Base-by-base conservation (phyloP, 1,284 basidiomycete genomes). In the Entoloma clypeatum region DNA sequence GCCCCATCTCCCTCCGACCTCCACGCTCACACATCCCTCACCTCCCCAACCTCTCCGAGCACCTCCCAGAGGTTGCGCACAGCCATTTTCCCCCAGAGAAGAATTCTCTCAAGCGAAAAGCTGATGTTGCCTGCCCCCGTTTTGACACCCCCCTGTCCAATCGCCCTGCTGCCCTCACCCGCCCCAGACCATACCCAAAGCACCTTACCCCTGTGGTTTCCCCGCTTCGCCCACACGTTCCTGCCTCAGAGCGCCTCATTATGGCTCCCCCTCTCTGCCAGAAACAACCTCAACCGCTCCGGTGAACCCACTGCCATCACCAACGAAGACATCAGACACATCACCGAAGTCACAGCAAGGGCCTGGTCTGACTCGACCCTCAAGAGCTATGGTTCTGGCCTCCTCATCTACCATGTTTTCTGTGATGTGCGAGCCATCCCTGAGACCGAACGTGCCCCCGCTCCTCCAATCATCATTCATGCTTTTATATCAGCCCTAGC, bases 381-480 rank as follows among this genome's bases (percentile, higher is more conserved):
- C 1, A 38, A 44, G 18, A 37, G 33, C 1, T 55, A 55, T 35
- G 45, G 48, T 18, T 40, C 48, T 7, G 51, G 51, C 5, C 41
- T 56, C 1, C 25, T 53, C 2, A 24, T 31, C 0, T 54, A 29
- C 7, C 53, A 56, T 32, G 47, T 54, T 4, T 53, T 39, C 31
- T 56, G 64, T 10, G 51, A 56, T 28, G 0, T 21, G 8, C 11
- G 24, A 1, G 16, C 16, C 0, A 27, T 56, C 3, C 9, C 37
- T 0, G 53, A 56, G 19, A 13, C 16, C 0, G 2, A 43, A 1
- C 34, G 44, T 1, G 32, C 36, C 1, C 52, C 47, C 1, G 37
- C 42, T 0, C 19, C 23, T 21, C 37, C 33, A 1, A 5, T 14
- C 6, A 42, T 49, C 1, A 8, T 52, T 0, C 7, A 40, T 1